Evolutionary conservation across 2,329 filamentous ascomycete genomes (phyloP), one percentile per base, ranked within the genome.

Genomic region (Dactylellina drechsleri): DNA sequence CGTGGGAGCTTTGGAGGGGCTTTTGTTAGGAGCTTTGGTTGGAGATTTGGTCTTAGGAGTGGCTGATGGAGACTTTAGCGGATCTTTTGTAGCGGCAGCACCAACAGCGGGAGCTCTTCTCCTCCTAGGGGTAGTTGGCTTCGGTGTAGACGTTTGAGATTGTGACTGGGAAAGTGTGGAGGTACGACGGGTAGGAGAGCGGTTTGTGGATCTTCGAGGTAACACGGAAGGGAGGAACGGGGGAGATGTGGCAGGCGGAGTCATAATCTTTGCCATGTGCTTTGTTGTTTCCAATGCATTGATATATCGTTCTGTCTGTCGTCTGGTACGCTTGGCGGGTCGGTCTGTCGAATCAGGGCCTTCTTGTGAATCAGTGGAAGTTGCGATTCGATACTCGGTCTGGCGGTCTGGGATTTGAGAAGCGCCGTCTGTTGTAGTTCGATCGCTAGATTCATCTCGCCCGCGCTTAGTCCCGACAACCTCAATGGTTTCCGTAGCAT

Each of bases 261-360:
- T 74, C 70, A 74, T 74, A 40, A 74, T 74, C 41, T 74, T 74
- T 52, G 70, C 70, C 64, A 74, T 62, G 52, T 74, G 64, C 31
- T 61, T 66, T 5, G 64, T 74, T 13, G 61, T 66, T 40, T 74
- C 70, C 20, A 74, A 49, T 20, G 70, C 70, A 59, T 74, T 74
- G 47, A 66, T 74, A 50, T 74, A 74, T 49, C 70, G 70, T 52
- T 74, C 70, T 16, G 70, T 74, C 20, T 74, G 70, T 36, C 70
- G 70, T 60, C 70, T 40, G 10, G 70, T 74, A 15, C 70, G 70
- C 36, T 74, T 74, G 15, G 56, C 45, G 18, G 70, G 70, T 16
- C 70, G 56, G 36, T 74, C 70, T n/a, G n/a, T 47, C n/a, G 45
- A 26, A 31, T 73, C 68, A 8, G 41, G 36, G n/a, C 56, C 31